Evolutionary conservation across 2,329 filamentous ascomycete genomes (phyloP), one percentile per base, ranked within the genome.

Genomic region (Venturia oleaginea): DNA sequence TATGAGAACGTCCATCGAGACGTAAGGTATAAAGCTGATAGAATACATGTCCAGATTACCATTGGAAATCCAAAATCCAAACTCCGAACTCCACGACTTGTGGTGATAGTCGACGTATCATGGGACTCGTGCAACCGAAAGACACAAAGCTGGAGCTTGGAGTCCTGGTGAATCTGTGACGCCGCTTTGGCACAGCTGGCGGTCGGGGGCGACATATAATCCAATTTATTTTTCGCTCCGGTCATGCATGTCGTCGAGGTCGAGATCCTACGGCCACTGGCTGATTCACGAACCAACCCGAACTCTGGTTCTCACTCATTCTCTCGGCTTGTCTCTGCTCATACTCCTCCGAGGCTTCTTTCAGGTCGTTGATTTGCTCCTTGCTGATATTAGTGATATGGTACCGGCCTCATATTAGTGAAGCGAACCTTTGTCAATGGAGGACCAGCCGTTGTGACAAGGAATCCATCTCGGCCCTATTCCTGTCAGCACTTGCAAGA

Each of bases 331-430:
- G 75, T 65, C 74, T 74, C 65, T 76, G 73, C 66, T 78, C 76
- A 68, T 77, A 78, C 34, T 76, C 74, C 51, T 67, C 70, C 4
- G 76, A 78, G 0, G 74, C 73, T 38, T 72, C 64, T 66, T 76
- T 77, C 61, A 78, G 66, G 65, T 78, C 76, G 32, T 77, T 71
- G 66, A 78, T 77, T 71, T 78, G 76, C 22, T 74, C 75, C 76
- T 77, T 55, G 15, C 19, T 40, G 63, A 55, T 24, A 5, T 38
- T 57, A 55, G 51, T 57, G 63, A 30, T 22, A 19, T 27, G 40
- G 7, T 15, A 27, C 17, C 22, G 48, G 40, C 27, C 30, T 42
- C 19, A 13, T 59, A 27, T 59, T 15, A 64, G 40, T 19, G 37
- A 43, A 22, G 27, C 30, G n/a, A 72, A 77, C 76, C 72, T 77